Percentiles rank a stretch among this genome's conserved stretches.
phyloP scores from a whole-genome alignment of 257 asterid species.

The Jaltomata sinuosa region DNA sequence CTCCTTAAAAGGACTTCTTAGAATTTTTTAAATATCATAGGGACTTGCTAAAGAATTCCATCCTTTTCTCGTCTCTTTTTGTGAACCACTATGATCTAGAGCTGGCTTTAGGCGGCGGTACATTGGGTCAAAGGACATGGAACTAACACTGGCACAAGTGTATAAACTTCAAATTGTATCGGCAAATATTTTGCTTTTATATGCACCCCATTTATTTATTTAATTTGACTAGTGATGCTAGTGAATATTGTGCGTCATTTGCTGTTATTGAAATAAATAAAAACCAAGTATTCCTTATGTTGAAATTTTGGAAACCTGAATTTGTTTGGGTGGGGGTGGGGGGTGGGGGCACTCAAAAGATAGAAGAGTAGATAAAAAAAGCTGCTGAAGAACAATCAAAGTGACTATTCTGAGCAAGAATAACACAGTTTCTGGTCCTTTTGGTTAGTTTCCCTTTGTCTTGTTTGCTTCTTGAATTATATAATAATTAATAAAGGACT shows the following conservation, averaged over 20 bases:
- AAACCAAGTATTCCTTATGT: not conserved
- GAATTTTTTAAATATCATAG: not conserved
- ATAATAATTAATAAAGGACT: not conserved
- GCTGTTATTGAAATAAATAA: not conserved
- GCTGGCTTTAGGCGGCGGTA: not conserved
- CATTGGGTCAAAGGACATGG: not conserved
- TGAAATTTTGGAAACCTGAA: not conserved
- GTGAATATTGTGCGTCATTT: not conserved
- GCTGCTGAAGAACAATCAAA: not conserved
- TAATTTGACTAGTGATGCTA: not conserved
- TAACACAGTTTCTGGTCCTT: not conserved
- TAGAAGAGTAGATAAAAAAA: not conserved
- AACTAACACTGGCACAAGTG: not conserved
- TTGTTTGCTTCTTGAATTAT: not conserved
- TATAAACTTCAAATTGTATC: not conserved
- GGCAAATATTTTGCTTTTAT: not conserved
- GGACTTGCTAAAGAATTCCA: not conserved
- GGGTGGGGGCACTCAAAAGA: not conserved
- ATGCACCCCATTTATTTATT: not conserved
- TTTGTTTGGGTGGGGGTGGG: not conserved
- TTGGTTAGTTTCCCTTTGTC: not conserved
- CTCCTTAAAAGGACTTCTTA: not conserved
- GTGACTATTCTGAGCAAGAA: not conserved
- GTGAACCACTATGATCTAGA: not conserved
- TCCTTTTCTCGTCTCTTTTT: not conserved